A percentile compares a stretch with the other conserved stretches of the same genome.
These are phyloP conservation scores for Penicillium rolfsii DNA, from an alignment of 2,329 filamentous ascomycete species.

Conservation along the genomic window DNA sequence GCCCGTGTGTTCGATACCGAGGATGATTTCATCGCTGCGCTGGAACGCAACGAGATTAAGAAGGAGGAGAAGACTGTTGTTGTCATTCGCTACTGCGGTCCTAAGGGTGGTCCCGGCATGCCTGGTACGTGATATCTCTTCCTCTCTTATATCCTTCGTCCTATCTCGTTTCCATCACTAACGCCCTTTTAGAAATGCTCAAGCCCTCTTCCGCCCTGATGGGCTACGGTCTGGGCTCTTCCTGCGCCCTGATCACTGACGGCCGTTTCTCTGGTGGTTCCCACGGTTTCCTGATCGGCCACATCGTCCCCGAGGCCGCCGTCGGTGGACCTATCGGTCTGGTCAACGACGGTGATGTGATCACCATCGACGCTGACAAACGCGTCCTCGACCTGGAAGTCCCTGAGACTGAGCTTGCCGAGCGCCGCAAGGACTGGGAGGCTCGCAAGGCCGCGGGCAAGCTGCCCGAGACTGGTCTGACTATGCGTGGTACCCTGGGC, in stretches of 20 bases:
- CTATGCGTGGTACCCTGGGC: conserved; percentile 66
- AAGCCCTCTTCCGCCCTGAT: conserved; percentile 74
- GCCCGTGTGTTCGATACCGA: conserved; percentile 72
- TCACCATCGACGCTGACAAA: conserved; percentile 80
- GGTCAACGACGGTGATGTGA: conserved; percentile 77
- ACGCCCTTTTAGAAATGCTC: conserved; percentile 67
- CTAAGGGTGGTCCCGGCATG: conserved; percentile 75
- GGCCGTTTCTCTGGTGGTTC: conserved; percentile 68
- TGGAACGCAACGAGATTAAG: conserved; percentile 70
- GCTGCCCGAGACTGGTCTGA: conserved; percentile 57
- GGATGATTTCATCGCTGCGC: conserved; percentile 68
- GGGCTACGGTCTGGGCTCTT: conserved; percentile 70
- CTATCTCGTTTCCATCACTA: conserved; percentile 49
- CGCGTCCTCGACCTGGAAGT: conserved; percentile 68
- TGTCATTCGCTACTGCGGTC: conserved; percentile 74
- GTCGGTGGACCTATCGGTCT: conserved; percentile 83
- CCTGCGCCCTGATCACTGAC: conserved; percentile 73
- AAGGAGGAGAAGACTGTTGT: conserved; percentile 78
- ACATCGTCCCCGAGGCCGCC: conserved; percentile 85
- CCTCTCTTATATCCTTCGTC: background rate
- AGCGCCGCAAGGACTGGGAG: conserved; percentile 64
- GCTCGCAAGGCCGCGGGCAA: conserved; percentile 44
- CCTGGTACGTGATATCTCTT: conserved; percentile 40
- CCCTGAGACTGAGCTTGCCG: conserved; percentile 64
- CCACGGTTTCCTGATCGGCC: conserved; percentile 85